Percentiles rank a stretch among this genome's conserved stretches.
Evolutionary conservation across 1,139 yeast genomes (phyloP).

Genomic region (Hemisphaericaspora xylofermentans): DNA sequence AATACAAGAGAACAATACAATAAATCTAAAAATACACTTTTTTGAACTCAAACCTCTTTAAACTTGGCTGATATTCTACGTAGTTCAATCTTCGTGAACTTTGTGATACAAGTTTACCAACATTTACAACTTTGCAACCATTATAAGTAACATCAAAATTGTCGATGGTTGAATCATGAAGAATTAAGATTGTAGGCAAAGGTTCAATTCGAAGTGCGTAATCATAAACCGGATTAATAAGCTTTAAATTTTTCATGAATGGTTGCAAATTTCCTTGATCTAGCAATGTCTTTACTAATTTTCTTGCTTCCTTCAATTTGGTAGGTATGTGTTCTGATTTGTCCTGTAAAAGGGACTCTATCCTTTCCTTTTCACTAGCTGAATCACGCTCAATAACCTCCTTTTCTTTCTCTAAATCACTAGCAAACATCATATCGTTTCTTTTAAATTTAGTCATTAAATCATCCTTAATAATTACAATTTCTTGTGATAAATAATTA

Average conservation of each 20-base stretch:
- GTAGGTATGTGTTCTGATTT: constrained; percentile 24
- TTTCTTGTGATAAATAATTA: constrained; percentile 79
- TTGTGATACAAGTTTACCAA: constrained; percentile 54
- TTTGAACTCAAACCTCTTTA: constrained; percentile 49
- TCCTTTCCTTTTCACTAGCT: constrained; percentile 19
- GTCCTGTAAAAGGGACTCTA: constrained; percentile 18
- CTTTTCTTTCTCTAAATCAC: constrained; percentile 35
- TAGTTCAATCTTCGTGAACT: constrained; percentile 55
- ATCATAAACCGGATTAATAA: constrained; percentile 70
- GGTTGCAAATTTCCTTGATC: constrained; percentile 92
- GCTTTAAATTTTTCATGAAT: constrained; percentile 57
- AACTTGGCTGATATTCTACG: constrained; percentile 66
- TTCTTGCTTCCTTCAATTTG: constrained; percentile 65
- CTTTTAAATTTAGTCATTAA: constrained; percentile 67
- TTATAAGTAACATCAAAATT: constrained; percentile 74
- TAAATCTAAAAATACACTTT: constrained; percentile 40
- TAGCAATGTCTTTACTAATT: constrained; percentile 71
- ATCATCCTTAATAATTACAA: constrained; percentile 73
- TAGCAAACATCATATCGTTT: constrained; percentile 59
- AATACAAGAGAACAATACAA: background rate
- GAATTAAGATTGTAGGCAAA: constrained; percentile 65
- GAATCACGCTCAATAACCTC: constrained; percentile 17
- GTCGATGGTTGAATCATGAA: constrained; percentile 71
- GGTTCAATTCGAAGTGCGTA: constrained; percentile 72
- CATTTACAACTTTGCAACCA: constrained; percentile 78